A percentile compares a stretch with the other conserved stretches of the same genome.
Conservation (phyloP, 257 asterid genomes). For the Verbena officinalis region DNA sequence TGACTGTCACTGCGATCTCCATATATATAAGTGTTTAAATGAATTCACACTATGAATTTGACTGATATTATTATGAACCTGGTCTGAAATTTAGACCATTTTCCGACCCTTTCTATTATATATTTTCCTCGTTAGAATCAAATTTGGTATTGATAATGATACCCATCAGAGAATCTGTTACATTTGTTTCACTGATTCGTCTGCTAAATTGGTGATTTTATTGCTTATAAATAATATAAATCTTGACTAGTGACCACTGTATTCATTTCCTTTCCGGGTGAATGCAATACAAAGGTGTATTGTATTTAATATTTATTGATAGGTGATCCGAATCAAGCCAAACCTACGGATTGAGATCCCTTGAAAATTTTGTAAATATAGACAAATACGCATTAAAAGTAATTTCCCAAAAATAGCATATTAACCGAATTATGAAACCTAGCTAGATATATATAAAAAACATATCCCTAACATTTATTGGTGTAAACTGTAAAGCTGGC, state of each 20-base stretch:
- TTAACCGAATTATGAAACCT: neutral
- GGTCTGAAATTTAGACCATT: neutral
- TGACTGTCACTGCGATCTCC: neutral
- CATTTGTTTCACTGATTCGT: neutral
- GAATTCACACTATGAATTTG: neutral
- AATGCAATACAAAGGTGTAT: no score
- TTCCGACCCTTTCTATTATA: neutral
- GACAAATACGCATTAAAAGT: neutral
- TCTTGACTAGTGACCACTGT: neutral
- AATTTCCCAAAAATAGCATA: neutral
- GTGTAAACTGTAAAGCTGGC: no score
- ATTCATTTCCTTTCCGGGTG: no score
- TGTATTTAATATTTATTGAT: no score
- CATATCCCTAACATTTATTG: no score
- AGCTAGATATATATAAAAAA: no score
- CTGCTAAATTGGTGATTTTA: neutral
- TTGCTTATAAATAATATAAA: neutral
- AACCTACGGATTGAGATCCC: neutral
- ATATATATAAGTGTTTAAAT: constrained; percentile 1
- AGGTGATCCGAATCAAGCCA: neutral
- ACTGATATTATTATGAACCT: neutral
- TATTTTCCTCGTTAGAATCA: neutral
- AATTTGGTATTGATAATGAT: neutral
- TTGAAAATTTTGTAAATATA: neutral
- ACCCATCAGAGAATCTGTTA: neutral